Evolutionary conservation across 2,329 filamentous ascomycete species (phyloP).

Genomic region (Botryotinia calthae): DNA sequence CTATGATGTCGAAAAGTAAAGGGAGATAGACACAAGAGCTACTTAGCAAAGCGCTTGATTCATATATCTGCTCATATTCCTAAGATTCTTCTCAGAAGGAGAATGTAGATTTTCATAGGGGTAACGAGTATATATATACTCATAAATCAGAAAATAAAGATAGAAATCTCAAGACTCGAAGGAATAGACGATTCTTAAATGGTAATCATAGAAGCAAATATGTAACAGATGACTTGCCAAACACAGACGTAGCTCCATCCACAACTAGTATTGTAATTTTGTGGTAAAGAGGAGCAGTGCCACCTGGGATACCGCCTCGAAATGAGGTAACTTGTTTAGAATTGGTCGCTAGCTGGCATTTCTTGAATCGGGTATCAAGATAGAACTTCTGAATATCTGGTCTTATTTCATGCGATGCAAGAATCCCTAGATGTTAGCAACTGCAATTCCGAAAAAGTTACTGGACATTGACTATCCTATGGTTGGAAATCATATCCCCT

Average conservation of each 20-base stretch:
- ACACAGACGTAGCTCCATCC: background rate
- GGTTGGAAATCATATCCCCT: background rate
- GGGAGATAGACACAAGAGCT: background rate
- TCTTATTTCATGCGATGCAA: background rate
- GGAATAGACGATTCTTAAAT: background rate
- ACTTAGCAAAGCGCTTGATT: background rate
- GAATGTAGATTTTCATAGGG: background rate
- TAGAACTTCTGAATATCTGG: background rate
- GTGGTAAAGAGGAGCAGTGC: background rate
- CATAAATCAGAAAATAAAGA: too few relatives aligned
- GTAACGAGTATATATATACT: background rate
- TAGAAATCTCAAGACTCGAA: background rate
- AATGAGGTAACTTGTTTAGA: background rate
- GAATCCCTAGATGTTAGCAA: background rate
- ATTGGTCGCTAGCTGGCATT: background rate
- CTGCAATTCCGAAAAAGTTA: background rate
- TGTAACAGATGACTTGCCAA: accelerated
- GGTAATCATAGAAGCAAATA: background rate
- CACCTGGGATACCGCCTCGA: background rate
- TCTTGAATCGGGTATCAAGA: accelerated
- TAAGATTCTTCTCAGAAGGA: background rate
- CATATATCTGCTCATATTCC: background rate
- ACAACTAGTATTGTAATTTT: background rate
- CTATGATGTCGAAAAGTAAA: background rate
- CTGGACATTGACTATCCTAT: background rate